Base-by-base conservation (phyloP, 2,329 filamentous ascomycete genomes). In the Pyrenophora seminiperda region DNA sequence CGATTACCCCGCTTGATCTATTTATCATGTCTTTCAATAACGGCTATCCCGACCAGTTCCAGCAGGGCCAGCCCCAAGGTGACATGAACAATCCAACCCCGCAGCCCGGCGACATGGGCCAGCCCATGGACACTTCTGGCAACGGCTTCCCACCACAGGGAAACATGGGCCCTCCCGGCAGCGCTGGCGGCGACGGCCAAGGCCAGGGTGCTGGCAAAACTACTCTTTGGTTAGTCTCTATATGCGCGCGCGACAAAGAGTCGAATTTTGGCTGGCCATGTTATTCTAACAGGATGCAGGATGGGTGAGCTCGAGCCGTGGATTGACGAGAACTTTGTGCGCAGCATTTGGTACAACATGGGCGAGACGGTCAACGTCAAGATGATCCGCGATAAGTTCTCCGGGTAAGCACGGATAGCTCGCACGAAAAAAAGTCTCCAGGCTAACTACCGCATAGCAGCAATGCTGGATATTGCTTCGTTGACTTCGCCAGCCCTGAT, bases 241-340 rank as follows among this genome's bases (percentile, higher is more conserved):
- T 20, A 44, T 30, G 42, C 39, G 15, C 30, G 19, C 39, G 24
- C n/a, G 20, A 22, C 43, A 24, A 47, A 13, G 30, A 18, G 39
- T 44, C 42, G 22, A 20, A 14, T 37, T 22, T 24, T 22, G 39
- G 41, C 22, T 10, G 22, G 20, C 17, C 15, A 39, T 38, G 10
- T 3, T 22, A 30, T 47, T 55, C 68, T 73, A 53, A 73, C 63
- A 44, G 10, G 13, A 17, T 40, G 51, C 62, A 96, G 92, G 93
- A 99, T 99, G 94, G 94, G 94, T 63, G 94, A 99, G 75, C 88
- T 99, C 58, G 93, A 97, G 76, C 90, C 91, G 20, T 99, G 94
- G 94, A 97, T 99, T 78, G 94, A 99, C 67, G 94, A 99, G 80
- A 95, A 93, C 77, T 99, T 97, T 75, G 90, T 99, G 71, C 92